A percentile compares a stretch with the other conserved stretches of the same genome.
phyloP scores from a whole-genome alignment of 352 stramenopile genomes.

The Phytopythium mirpurense region DNA sequence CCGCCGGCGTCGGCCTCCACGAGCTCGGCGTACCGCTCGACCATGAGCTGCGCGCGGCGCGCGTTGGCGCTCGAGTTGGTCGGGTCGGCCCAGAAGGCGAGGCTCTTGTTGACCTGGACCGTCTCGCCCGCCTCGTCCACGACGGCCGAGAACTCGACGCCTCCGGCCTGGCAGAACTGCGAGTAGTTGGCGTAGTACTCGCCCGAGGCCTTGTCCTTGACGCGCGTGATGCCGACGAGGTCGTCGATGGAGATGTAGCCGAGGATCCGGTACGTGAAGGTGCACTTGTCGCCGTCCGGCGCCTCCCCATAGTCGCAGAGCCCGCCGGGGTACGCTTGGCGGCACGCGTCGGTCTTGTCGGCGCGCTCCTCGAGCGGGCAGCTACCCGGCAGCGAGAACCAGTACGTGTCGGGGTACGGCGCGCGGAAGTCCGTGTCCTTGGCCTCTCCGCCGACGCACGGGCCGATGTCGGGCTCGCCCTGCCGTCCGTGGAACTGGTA shows the following conservation, averaged over 20 bases:
- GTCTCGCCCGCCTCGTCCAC: slow-evolving; percentile 17
- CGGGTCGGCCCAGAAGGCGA: slow-evolving; percentile 63
- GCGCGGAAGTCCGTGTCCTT: slow-evolving; percentile 28
- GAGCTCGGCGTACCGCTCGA: slow-evolving; percentile 37
- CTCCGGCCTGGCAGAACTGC: slow-evolving; percentile 58
- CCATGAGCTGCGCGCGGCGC: slow-evolving; percentile 29
- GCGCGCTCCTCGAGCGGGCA: slow-evolving; percentile 28
- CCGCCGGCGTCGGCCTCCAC: slow-evolving; percentile 17
- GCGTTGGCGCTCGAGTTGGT: slow-evolving; percentile 41
- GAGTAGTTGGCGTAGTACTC: slow-evolving; percentile 50
- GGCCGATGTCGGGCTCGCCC: slow-evolving; percentile 17
- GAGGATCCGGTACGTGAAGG: slow-evolving; percentile 68
- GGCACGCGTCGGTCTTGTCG: slow-evolving; percentile 42
- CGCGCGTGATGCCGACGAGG: slow-evolving; percentile 65
- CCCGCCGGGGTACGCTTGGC: slow-evolving; percentile 24
- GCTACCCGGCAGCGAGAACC: slow-evolving; percentile 53
- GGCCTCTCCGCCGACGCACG: slow-evolving; percentile 23
- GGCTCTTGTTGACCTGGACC: slow-evolving; percentile 11
- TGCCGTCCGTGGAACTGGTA: slow-evolving; percentile 23
- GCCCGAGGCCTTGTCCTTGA: slow-evolving; percentile 28
- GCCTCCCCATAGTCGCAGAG: slow-evolving; percentile 39
- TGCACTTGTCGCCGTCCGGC: slow-evolving; percentile 61
- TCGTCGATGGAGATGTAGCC: slow-evolving; percentile 71
- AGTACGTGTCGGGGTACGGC: slow-evolving; percentile 42
- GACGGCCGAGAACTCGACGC: slow-evolving; percentile 51